Evolutionary conservation across 257 asterid species (phyloP).

Genomic region (Solanum rostratum): DNA sequence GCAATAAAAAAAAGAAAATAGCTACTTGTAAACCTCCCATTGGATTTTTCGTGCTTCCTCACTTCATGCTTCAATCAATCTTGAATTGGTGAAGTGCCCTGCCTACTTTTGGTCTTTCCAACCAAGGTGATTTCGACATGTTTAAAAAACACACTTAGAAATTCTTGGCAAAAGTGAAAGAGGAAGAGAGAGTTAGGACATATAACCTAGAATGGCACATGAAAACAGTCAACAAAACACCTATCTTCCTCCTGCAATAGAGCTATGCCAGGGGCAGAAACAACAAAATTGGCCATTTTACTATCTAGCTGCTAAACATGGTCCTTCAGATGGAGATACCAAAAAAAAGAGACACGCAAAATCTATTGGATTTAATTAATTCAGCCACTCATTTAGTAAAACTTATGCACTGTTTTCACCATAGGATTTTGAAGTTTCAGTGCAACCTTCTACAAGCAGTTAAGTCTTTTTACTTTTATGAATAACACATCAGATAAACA

Average conservation of each 20-base stretch:
- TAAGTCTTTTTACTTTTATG: background rate
- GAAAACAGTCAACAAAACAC: background rate
- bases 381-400: background rate
- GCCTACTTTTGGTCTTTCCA: background rate
- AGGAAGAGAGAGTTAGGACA: background rate
- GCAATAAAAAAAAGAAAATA: background rate
- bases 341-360: background rate
- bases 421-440: background rate
- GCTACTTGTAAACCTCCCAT: background rate
- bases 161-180: background rate
- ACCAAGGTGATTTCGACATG: background rate
- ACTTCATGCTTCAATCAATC: background rate
- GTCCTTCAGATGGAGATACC: background rate
- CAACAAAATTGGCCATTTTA: background rate
- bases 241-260: background rate
- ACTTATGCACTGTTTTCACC: background rate
- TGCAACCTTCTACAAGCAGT: background rate
- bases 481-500: background rate
- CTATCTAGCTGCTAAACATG: background rate
- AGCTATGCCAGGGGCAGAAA: background rate
- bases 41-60: background rate
- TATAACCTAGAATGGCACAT: background rate
- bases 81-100: background rate
- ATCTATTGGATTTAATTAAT: background rate
- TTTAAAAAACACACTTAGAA: background rate